Conservation (phyloP, 257 asterid species). For the Anisodus acutangulus region DNA sequence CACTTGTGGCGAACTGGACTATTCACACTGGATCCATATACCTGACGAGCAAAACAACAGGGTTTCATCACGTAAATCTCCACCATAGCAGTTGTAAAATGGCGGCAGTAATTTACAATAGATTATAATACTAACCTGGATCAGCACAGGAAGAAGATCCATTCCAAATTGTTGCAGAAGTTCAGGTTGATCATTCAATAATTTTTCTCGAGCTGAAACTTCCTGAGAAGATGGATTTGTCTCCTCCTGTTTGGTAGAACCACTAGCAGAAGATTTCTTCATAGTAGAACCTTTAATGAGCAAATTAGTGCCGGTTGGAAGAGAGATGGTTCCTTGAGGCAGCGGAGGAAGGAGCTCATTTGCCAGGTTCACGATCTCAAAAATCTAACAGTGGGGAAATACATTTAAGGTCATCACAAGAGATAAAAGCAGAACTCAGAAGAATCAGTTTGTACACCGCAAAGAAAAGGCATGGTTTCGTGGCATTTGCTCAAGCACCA, state of each 20-base stretch:
- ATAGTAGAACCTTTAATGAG: slow-evolving; percentile 61
- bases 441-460: background rate
- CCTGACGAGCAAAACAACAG: slow-evolving; percentile 54
- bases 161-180: slow-evolving; percentile 90
- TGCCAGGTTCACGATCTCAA: slow-evolving; percentile 98
- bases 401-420: slow-evolving; percentile 21
- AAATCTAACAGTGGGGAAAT: slow-evolving; percentile 53
- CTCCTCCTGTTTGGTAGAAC: slow-evolving; percentile 75
- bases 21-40: slow-evolving; percentile 97
- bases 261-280: slow-evolving; percentile 65
- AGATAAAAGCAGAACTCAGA: slow-evolving; percentile 14
- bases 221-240: slow-evolving; percentile 58
- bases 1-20: slow-evolving; percentile 98
- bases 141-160: slow-evolving; percentile 91
- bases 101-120: background rate
- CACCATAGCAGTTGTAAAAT: slow-evolving; percentile 9
- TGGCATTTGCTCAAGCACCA: slow-evolving; percentile 19
- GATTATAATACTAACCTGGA: slow-evolving; percentile 66
- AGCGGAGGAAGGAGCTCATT: slow-evolving; percentile 97
- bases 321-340: slow-evolving; percentile 91
- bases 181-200: slow-evolving; percentile 90
- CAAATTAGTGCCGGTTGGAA: slow-evolving; percentile 70
- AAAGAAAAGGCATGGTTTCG: background rate
- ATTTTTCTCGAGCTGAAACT: slow-evolving; percentile 74
- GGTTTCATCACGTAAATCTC: background rate